Evolutionary conservation across 345 rosid species (phyloP), one percentile per base, ranked within the genome.

Genomic region (Rhodomyrtus tomentosa): DNA sequence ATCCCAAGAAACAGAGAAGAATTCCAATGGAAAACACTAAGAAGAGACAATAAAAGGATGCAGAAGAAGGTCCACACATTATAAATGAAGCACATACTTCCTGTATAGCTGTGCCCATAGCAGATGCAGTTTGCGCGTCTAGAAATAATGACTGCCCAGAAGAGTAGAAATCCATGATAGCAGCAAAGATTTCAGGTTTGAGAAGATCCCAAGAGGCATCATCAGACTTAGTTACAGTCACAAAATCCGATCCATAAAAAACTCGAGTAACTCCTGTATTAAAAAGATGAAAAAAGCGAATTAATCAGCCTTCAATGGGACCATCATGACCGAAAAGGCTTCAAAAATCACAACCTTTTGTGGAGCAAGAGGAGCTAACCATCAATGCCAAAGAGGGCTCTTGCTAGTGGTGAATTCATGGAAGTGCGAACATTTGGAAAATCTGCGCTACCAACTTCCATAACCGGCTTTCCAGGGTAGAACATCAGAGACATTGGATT

Each of bases 401-500:
- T 94, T 3, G 98, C 99, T 74, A 97, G 88, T 1, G 98, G 92
- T 5, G 98, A 95, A 84, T 81, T 87, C 95, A 95, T 87, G 24
- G 98, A 95, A 5, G 94, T 84, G 79, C 98, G 98, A 53, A 94
- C 89, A 86, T 92, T 97, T 2, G 99, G 99, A 79, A 95, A 97
- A 88, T 97, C 98, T 3, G 95, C 87, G 81, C 99, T 97, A 11
- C 99, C 99, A 56, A 92, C 91, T 21, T 95, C 96, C 99, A 97
- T 97, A 42, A 97, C 96, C 5, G 95, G 90, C 90, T 93, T 94
- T 72, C 98, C 98, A 16, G 98, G 98, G 90, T 90, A 91, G 85
- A 97, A 97, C 99, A 97, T 95, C 40, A 97, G 91, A n/a, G 99
- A 97, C 16, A 93, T 92, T 55, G 99, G 98, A 85, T 97, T 97